phyloP scores from a whole-genome alignment of 177 flowering plant species.

The Vitis hybrid region DNA sequence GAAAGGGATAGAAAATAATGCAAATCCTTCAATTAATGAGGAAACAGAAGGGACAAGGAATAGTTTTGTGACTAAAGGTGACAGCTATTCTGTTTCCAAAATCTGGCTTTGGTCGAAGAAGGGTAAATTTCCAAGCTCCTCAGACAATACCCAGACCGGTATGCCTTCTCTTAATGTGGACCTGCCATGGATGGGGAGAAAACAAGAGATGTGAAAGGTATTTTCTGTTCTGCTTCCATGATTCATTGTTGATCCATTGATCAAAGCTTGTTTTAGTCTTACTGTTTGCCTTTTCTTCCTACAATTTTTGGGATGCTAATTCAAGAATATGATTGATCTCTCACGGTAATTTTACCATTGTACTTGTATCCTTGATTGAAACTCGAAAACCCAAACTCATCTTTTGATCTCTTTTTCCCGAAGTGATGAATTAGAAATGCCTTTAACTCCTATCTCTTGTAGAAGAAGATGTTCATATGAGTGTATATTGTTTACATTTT shows the following conservation, averaged over 20 bases:
- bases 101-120: constrained; percentile 52
- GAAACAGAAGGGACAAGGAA: constrained; percentile 38
- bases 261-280: constrained; percentile 5
- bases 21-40: constrained; percentile 20
- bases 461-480: no score
- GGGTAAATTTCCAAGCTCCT: constrained; percentile 24
- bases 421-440: no score
- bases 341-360: neutral
- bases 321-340: constrained; percentile 1
- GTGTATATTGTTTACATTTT: no score
- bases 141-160: constrained; percentile 18
- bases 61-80: constrained; percentile 29
- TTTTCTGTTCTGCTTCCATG: neutral
- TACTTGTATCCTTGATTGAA: constrained; percentile 1
- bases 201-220: constrained; percentile 29
- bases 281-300: neutral
- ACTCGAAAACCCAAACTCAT: neutral
- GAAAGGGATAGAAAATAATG: constrained; percentile 12
- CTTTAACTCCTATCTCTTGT: no score
- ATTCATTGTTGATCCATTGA: constrained; percentile 7
- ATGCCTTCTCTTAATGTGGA: constrained; percentile 29
- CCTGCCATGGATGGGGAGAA: constrained; percentile 36
- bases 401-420: neutral
- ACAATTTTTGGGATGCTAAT: constrained; percentile 2
- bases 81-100: constrained; percentile 50